Evolutionary conservation across 2,329 filamentous ascomycete species (phyloP), one percentile per base, ranked within the genome.

Genomic region (Phialemoniopsis sp.): DNA sequence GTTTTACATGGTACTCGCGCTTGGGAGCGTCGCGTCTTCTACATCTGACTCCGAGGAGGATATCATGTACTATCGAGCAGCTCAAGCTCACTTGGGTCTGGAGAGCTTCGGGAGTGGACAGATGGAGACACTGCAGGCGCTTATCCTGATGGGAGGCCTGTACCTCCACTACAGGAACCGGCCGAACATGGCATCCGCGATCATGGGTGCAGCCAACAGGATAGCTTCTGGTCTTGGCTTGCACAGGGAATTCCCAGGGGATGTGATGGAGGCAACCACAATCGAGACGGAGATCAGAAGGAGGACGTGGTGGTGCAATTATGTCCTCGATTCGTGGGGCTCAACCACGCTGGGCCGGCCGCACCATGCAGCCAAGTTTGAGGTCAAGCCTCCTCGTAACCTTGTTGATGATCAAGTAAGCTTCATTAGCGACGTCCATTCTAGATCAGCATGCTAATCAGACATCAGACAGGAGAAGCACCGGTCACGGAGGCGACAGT

Each of bases 311-410:
- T 68, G 64, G 64, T 63, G 64, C 37, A 45, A 67, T 18, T 67
- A 66, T 39, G 67, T 63, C 41, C 49, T 67, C 2, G 64, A 68
- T 46, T 54, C 63, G 0, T 67, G 64, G 64, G 64, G 60, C 26
- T 61, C 62, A 1, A 67, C 62, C 16, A 67, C 63, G 2, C 64
- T 62, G 1, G 64, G 64, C 2, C 53, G 63, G n/a, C 64, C 66
- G 12, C 13, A 30, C 28, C 34, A 36, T 36, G 30, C 30, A 8
- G 30, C 30, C 15, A 32, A 32, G 13, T 32, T 73, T 76, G 54
- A 72, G 76, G 18, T 66, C 65, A 8, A 70, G 64, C 54, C 76
- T 76, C 46, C 68, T 68, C 32, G 68, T 60, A 37, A 63, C 58
- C 44, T 69, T 70, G 47, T 72, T 10, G 21, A 26, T 26, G 21